Base-by-base conservation (phyloP, 2,329 filamentous ascomycete genomes). In the Plectosphaerella plurivora region DNA sequence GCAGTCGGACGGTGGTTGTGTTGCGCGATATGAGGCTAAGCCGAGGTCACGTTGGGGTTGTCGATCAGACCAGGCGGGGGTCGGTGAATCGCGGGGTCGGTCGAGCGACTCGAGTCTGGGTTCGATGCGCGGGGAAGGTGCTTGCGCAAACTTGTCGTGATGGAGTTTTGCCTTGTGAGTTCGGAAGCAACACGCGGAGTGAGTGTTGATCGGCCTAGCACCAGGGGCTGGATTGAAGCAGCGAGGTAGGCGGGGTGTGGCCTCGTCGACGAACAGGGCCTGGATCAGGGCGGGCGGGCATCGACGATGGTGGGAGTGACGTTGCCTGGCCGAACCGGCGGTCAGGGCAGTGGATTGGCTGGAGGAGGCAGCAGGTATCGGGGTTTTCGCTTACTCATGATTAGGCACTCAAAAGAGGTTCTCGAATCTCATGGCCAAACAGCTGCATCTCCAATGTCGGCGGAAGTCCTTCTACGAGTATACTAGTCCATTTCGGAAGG, bases 281-380 rank as follows among this genome's bases (percentile, higher is more conserved):
- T 39, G 47, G 39, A 49, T 20, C 47, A 49, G 37, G 47, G 47
- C 47, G 47, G 47, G 47, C 37, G 45, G 45, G 45, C 16, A 49
- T 49, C 47, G 36, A 41, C 47, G 47, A 49, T 49, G 47, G 22
- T 49, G 47, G 20, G 46, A 37, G 46, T 48, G 47, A 49, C 47
- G 47, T 49, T 49, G 47, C 47, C 47, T 49, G 47, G 47, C 36
- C 47, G 37, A 49, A 49, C 33, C 47, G 14, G 33, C 25, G 12
- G 45, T 18, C 45, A 25, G 22, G 35, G 20, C 35, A 16, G 6
- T n/a, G 25, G 47, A 41, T 49, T 41, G 16, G 47, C 47, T 20
- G 35, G 25, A 36, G 22, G 9, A 11, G n/a, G 24, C 41, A n/a
- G 3, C 16, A 37, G 12, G 18, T 49, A 41, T 16, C 35, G 35